Percentiles rank a stretch among this genome's conserved stretches.
These are phyloP conservation scores for Marasmius sp. DNA, from an alignment of 1,284 basidiomycete species.

Conservation along the genomic window DNA sequence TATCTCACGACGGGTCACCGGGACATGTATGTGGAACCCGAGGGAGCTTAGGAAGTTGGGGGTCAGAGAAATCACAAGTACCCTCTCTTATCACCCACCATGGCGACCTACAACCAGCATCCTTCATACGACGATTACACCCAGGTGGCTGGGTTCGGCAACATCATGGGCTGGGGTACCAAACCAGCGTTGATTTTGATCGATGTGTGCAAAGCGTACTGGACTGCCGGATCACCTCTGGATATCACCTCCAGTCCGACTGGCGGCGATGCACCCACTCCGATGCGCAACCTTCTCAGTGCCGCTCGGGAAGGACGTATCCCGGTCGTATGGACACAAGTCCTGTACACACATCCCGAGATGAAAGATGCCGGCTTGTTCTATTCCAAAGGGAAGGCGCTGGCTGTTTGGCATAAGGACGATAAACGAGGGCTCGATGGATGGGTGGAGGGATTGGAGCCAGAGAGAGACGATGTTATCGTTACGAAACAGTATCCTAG, in stretches of 20 bases:
- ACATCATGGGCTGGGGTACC: constrained; percentile 16
- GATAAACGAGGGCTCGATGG: constrained; percentile 12
- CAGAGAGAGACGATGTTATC: constrained; percentile 5
- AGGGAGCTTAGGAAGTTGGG: not conserved
- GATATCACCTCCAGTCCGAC: constrained; percentile 13
- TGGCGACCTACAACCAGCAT: not conserved
- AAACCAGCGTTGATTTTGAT: constrained; percentile 15
- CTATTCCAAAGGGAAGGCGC: constrained; percentile 14
- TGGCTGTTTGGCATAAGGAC: constrained; percentile 13
- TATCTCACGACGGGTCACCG: not conserved
- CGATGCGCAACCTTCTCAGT: constrained; percentile 14
- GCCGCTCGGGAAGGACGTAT: constrained; percentile 11
- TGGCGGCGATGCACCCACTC: constrained; percentile 4
- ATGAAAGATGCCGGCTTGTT: constrained; percentile 18
- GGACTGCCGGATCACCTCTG: constrained; percentile 14
- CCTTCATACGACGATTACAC: constrained; percentile 5
- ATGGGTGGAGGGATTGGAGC: constrained; percentile 13
- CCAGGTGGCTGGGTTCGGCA: constrained; percentile 13
- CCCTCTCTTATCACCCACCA: not conserved
- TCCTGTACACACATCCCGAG: constrained; percentile 15
- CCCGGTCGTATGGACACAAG: constrained; percentile 15
- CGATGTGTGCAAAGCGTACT: constrained; percentile 17
- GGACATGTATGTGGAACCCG: not conserved
- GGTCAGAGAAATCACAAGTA: not conserved
- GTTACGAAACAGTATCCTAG: constrained; percentile 17